Conservation (phyloP, 768 basidiomycete species). For the Gymnopilus dilepis region DNA sequence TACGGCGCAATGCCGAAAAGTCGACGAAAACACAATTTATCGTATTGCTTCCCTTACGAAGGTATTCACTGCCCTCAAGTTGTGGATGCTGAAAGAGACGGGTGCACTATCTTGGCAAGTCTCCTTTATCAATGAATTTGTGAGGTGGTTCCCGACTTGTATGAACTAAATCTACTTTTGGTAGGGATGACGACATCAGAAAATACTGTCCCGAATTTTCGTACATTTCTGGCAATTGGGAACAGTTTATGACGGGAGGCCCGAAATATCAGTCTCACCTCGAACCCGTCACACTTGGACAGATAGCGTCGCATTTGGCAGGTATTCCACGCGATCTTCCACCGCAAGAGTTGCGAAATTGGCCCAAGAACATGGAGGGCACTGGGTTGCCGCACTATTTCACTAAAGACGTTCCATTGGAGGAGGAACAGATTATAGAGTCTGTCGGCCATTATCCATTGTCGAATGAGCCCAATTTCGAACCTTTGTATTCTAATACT, state of each 20-base stretch:
- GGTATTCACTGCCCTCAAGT: background rate
- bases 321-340: constrained; percentile 2
- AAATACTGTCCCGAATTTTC: constrained; percentile 1
- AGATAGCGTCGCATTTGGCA: background rate
- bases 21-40: constrained; percentile 2
- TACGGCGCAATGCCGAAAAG: background rate
- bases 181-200: constrained; percentile 4
- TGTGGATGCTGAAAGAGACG: constrained; percentile 7
- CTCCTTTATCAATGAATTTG: background rate
- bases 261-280: background rate
- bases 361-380: constrained; percentile 3
- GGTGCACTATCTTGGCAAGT: background rate
- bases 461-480: background rate
- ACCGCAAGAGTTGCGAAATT: background rate
- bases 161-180: background rate
- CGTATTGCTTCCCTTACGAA: constrained; percentile 4
- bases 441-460: background rate
- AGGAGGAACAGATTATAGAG: background rate
- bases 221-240: constrained; percentile 1
- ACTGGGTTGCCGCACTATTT: background rate
- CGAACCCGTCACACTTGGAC: background rate
- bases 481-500: constrained; percentile 5
- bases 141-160: too few relatives aligned
- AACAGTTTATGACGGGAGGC: background rate
- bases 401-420: background rate